Evolutionary conservation across 768 basidiomycete species (phyloP), one percentile per base, ranked within the genome.

Genomic region (Rhodosporidiobolus sp.): DNA sequence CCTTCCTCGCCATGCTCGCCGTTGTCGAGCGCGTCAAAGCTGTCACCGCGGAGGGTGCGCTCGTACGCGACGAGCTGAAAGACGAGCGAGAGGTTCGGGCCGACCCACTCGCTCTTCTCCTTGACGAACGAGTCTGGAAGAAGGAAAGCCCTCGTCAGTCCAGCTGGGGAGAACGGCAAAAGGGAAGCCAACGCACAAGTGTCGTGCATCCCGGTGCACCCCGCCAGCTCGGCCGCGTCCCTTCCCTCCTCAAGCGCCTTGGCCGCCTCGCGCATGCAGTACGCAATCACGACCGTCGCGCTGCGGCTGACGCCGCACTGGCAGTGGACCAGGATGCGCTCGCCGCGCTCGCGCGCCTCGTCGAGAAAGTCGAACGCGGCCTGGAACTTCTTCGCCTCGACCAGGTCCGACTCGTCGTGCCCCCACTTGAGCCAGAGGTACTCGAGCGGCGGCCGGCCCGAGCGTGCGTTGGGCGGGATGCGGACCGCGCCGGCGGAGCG

Each of bases 81-180:
- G 82, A 94, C 93, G 80, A 94, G 87, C 69, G 91, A 92, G 88
- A 95, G 94, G 81, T 95, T 95, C 65, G 93, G 93, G 28, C 93
- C 90, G 69, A 92, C 86, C 84, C 88, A 89, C 81, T 86, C 88
- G 80, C 90, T 91, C 83, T 91, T 93, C 79, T 88, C 86, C 81
- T 94, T 94, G 54, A 94, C 92, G 82, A 87, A 95, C 58, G 88
- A 82, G 81, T 95, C 70, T 76, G 48, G 10, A 14, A 3, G 57
- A 0, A 22, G 0, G 3, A 35, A 20, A 11, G 12, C 49, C 32
- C 2, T 22, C 24, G 28, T 45, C 24, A 30, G 59, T 7, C 7
- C 17, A 11, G 12, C 1, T 7, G 0, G 2, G 4, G 17, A 5
- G 32, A 16, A 32, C 12, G 10, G 55, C 16, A n/a, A 19, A 30